These are phyloP conservation scores for Fusarium sp. DNA, from an alignment of 2,329 filamentous ascomycete species.

Conservation along the genomic window DNA sequence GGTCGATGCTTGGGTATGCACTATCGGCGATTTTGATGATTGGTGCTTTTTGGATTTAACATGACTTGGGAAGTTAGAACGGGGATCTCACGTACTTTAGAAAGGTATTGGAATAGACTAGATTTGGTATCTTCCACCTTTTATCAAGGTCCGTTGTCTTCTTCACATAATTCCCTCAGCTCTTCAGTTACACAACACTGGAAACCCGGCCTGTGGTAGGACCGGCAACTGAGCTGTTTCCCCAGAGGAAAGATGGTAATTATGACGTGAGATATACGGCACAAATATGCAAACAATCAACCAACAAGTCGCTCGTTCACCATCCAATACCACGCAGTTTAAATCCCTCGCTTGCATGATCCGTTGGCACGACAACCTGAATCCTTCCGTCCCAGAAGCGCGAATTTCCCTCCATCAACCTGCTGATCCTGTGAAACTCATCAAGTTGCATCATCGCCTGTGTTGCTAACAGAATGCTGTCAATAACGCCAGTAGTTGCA, in stretches of 20 bases:
- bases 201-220: neutral
- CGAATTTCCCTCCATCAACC: neutral
- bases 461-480: neutral
- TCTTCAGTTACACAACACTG: no score
- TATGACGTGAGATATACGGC: neutral
- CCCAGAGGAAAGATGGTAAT: neutral
- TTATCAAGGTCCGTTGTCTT: neutral
- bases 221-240: neutral
- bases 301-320: neutral
- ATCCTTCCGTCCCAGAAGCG: neutral
- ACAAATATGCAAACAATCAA: neutral
- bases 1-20: constrained; percentile 17
- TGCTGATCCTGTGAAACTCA: neutral
- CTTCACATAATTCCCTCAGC: neutral
- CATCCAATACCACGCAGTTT: neutral
- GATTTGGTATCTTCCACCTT: neutral
- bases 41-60: neutral
- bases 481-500: neutral
- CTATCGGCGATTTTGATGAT: constrained; percentile 15
- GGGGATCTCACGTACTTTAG: neutral
- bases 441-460: neutral
- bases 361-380: neutral
- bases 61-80: neutral
- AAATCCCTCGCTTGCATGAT: neutral
- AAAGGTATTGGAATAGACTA: neutral